Evolutionary conservation across 2,329 filamentous ascomycete species (phyloP).

Genomic region (Rhynchosporium agropyri): DNA sequence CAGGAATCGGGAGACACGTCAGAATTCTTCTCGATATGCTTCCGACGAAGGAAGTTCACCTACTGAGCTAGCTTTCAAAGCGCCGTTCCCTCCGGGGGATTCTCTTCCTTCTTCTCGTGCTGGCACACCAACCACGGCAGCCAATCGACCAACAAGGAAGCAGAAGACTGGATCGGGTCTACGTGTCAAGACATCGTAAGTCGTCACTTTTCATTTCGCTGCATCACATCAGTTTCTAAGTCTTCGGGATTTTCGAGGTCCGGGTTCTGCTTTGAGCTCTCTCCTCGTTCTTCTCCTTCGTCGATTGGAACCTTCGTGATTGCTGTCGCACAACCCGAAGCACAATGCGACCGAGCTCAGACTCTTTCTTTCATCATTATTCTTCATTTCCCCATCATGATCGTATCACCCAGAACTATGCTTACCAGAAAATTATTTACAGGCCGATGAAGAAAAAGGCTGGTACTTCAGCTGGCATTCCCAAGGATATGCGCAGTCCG

Average conservation of each 20-base stretch:
- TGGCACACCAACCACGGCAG: constrained; percentile 56
- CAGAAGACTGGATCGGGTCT: constrained; percentile 56
- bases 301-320: constrained; percentile 28
- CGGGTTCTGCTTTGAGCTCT: constrained; percentile 15
- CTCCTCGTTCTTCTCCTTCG: constrained; percentile 25
- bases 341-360: constrained; percentile 15
- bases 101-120: constrained; percentile 59
- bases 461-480: constrained; percentile 68
- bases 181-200: constrained; percentile 71
- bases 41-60: constrained; percentile 57
- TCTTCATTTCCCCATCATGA: background rate
- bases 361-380: constrained; percentile 16
- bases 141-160: constrained; percentile 59
- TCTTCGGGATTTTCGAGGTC: constrained; percentile 19
- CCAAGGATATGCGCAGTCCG: constrained; percentile 62
- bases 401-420: constrained; percentile 21
- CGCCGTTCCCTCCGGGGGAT: constrained; percentile 45
- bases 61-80: constrained; percentile 52
- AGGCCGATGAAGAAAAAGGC: constrained; percentile 76
- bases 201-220: constrained; percentile 40
- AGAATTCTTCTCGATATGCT: constrained; percentile 47
- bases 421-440: constrained; percentile 34
- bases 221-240: constrained; percentile 19
- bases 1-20: constrained; percentile 29
- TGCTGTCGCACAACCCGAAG: constrained; percentile 37